Conservation (phyloP, 2,329 filamentous ascomycete genomes). For the Didymellaceae sp. region DNA sequence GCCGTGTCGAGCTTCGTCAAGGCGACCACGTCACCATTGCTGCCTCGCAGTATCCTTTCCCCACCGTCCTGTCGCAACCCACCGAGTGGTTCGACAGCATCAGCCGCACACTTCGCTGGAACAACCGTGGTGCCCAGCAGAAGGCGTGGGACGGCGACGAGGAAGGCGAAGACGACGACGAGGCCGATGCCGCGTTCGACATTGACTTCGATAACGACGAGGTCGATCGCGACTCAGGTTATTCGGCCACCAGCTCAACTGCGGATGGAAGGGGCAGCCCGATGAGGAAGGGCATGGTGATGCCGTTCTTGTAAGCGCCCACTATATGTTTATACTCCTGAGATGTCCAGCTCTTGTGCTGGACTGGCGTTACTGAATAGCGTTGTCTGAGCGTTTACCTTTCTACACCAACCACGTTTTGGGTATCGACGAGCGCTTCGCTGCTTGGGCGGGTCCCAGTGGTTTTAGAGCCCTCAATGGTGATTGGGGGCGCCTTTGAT, state of each 20-base stretch:
- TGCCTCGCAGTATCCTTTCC: constrained; percentile 95
- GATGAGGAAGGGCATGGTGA: constrained; percentile 43
- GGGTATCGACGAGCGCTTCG: constrained; percentile 24
- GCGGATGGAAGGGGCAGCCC: constrained; percentile 44
- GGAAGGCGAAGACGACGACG: constrained; percentile 56
- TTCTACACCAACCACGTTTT: constrained; percentile 16
- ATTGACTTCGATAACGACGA: constrained; percentile 81
- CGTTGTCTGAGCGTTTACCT: constrained; percentile 1
- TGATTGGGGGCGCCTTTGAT: constrained; percentile 5
- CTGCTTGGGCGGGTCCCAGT: constrained; percentile 42
- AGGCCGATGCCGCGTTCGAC: constrained; percentile 75
- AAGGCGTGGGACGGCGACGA: constrained; percentile 73
- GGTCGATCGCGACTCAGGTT: constrained; percentile 52
- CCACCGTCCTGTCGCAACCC: constrained; percentile 87
- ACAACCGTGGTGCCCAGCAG: constrained; percentile 88
- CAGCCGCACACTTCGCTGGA: constrained; percentile 90
- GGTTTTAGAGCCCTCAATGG: constrained; percentile 20
- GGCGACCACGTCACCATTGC: constrained; percentile 97
- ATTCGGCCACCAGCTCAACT: constrained; percentile 47
- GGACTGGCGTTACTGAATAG: constrained; percentile 6
- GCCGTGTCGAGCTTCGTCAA: constrained; percentile 87
- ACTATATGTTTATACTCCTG: background rate
- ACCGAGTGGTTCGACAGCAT: constrained; percentile 98
- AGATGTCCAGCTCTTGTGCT: background rate
- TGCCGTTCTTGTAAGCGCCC: constrained; percentile 39